Base-by-base conservation (phyloP, 768 basidiomycete species). In the Dendrothele bispora region DNA sequence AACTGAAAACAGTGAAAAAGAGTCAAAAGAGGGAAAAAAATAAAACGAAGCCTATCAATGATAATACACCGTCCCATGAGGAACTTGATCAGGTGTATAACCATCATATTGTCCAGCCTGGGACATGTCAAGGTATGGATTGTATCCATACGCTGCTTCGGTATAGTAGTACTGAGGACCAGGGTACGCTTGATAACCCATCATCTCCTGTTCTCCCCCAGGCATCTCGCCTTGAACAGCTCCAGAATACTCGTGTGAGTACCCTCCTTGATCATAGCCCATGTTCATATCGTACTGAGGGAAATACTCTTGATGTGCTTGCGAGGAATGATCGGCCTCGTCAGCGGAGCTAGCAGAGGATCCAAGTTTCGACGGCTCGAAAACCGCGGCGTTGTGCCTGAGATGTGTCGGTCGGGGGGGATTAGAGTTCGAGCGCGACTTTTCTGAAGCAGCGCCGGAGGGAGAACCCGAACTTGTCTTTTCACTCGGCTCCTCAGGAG, bases 41-140 rank as follows among this genome's bases (percentile, higher is more conserved):
- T 51, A 48, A 54, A 60, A 51, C 44, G 46, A 59, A 51, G 53
- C 59, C 50, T 48, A 51, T 38, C 43, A 60, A 74, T 74, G 84
- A 67, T 86, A 87, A 67, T 86, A 86, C 56, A 76, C 77, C 54
- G 75, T 68, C 53, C 75, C 74, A 62, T 79, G 71, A 38, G 70
- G 69, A 39, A 69, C 53, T 48, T 71, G 76, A 56, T 82, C 78
- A 60, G 74, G 62, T 46, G 76, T 70, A 66, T 86, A 86, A 75
- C 79, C 73, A 54, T 86, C 85, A 66, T 86, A 88, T 56, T 78
- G 79, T 62, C 79, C 75, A 53, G 71, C 64, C 55, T 83, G 83
- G 36, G 82, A 73, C 77, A 81, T 74, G 64, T 86, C 86, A 72
- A 85, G 68, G 68, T 86, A 87, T 35, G 72, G 77, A 50, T 78